Percentiles rank a stretch among this genome's conserved stretches.
Conservation (phyloP, 2,329 filamentous ascomycete species). For the Ceratocystis colombiana region DNA sequence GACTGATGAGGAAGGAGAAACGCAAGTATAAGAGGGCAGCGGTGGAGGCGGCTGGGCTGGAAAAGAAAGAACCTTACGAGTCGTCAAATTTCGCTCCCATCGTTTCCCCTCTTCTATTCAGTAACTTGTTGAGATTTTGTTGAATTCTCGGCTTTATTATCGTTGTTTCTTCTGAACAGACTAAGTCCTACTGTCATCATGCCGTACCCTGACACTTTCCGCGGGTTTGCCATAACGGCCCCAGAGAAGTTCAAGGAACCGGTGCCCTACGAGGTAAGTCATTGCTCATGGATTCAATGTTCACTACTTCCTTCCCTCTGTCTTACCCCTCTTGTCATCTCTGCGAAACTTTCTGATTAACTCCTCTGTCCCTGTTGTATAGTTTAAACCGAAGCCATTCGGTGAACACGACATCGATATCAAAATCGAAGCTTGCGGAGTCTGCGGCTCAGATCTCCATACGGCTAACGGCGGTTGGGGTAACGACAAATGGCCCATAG, state of each 20-base stretch:
- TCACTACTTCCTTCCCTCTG: neutral
- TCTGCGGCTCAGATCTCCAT: constrained; percentile 59
- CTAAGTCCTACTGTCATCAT: constrained; percentile 30
- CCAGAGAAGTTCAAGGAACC: constrained; percentile 32
- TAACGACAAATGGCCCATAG: constrained; percentile 45
- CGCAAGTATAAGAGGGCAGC: constrained; percentile 4
- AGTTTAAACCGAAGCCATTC: constrained; percentile 78
- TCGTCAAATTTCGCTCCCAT: neutral
- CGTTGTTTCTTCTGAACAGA: neutral
- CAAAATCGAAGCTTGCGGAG: constrained; percentile 65
- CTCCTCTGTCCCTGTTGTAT: neutral
- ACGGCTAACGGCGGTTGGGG: constrained; percentile 56
- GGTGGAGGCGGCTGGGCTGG: neutral
- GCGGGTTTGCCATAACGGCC: constrained; percentile 49
- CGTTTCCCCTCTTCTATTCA: neutral
- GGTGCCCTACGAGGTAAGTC: constrained; percentile 17
- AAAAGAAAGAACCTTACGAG: neutral
- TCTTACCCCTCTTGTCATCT: neutral
- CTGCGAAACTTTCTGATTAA: neutral
- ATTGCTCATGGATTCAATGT: neutral
- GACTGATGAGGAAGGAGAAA: neutral
- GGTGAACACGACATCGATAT: constrained; percentile 70
- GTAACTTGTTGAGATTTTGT: neutral
- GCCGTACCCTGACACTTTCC: constrained; percentile 50
- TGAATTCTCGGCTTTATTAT: neutral